phyloP scores from a whole-genome alignment of 257 asterid species.

The Nicotiana attenuata region DNA sequence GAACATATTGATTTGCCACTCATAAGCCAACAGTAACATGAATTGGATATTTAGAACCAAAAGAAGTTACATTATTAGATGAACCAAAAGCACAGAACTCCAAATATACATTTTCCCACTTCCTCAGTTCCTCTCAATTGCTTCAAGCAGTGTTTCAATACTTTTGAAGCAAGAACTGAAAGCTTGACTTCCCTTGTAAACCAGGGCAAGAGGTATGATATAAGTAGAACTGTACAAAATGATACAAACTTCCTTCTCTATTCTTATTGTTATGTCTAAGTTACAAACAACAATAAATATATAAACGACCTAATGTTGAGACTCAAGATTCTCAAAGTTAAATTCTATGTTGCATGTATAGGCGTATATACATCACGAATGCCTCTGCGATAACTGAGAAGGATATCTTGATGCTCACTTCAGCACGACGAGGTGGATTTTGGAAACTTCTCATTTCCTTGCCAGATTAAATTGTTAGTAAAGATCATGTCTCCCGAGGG shows the following conservation, averaged over 20 bases:
- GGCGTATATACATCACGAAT: neutral
- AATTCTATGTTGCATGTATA: neutral
- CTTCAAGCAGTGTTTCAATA: too few species aligned
- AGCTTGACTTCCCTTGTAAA: neutral
- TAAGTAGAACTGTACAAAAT: neutral
- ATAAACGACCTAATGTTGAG: neutral
- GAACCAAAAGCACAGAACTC: neutral
- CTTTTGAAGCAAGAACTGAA: neutral
- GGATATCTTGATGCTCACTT: neutral
- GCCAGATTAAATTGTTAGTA: neutral
- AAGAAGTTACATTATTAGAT: neutral
- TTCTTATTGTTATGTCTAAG: neutral
- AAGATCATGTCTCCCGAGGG: constrained; percentile 45
- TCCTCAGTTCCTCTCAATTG: too few species aligned
- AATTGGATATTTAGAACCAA: neutral
- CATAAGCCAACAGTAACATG: neutral
- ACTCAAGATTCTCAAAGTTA: neutral
- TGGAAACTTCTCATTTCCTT: neutral
- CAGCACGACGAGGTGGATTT: neutral
- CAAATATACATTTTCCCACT: neutral
- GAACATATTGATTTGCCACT: neutral
- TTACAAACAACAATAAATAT: neutral
- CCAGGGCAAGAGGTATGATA: neutral
- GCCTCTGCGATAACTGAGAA: neutral
- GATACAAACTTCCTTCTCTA: neutral